Evolutionary conservation across 2,329 filamentous ascomycete genomes (phyloP), one percentile per base, ranked within the genome.

Genomic region (Claviceps sp.): DNA sequence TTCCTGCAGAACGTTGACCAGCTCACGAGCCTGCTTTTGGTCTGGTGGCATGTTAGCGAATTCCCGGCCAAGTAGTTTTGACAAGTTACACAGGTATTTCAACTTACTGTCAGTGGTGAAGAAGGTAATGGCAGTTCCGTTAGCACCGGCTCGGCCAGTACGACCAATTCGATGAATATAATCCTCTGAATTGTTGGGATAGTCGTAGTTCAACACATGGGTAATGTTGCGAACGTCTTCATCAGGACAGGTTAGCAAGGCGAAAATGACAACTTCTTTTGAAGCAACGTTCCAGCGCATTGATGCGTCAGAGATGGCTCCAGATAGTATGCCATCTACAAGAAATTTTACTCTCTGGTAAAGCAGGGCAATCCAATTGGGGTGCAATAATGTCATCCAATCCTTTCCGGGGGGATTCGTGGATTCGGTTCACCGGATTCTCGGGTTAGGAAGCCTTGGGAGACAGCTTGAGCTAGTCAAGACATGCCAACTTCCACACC

Each of bases 181-280:
- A 67, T 97, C 91, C 76, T 98, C 93, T 65, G 93, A 82, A 73
- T 97, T 97, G 78, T 97, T 97, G 71, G 91, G 91, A 74, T 97
- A 97, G 72, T 97, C 93, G 87, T 97, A 96, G 84, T 97, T 97
- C 76, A 98, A 81, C 74, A 98, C 93, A 77, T 98, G 93, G 74
- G 93, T 97, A 77, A 98, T 98, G 81, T 98, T 95, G 76, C 90
- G 91, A 78, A 98, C 93, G 86, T 98, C 93, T 97, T 68, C 64
- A 66, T 63, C 63, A 64, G 42, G 69, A 78, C 71, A 81, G 78
- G 86, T 95, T 94, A 95, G 88, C 75, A 79, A 76, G 72, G 76
- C 66, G 70, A 70, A 68, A 63, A 59, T 62, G 64, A 62, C 65
- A n/a, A 40, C 41, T 8, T 30, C 40, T 24, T 50, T 69, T 72